Evolutionary conservation across 176 grass and related monocot species (phyloP), one percentile per base, ranked within the genome.

Genomic region (Tillandsia leiboldiana): DNA sequence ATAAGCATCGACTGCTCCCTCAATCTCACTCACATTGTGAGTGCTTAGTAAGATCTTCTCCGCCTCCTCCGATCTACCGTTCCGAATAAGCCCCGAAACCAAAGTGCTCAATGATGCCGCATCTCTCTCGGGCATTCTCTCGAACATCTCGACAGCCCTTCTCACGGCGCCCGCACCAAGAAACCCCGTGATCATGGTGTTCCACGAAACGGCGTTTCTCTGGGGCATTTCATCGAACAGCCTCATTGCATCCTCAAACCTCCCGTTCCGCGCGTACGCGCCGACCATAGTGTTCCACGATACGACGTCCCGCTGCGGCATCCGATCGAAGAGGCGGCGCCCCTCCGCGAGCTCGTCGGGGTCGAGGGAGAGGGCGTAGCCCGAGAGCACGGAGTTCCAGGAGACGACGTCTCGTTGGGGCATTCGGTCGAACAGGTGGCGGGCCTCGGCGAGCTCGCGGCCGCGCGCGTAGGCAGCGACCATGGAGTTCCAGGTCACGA

Each of bases 401-500:
- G 82, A 85, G 15, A 91, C 63, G 12, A 66, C 56, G 66, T 91
- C 89, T 1, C 85, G 76, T 20, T 28, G 49, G 1, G 82, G 85
- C 85, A 91, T 91, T 49, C 64, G 2, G 47, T 79, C 72, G 73
- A 91, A 87, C 33, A 91, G 75, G 48, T 42, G 50, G 1, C 73
- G 79, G 33, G 79, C 79, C 1, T 77, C 79, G 13, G 9, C 2
- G 2, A 75, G 68, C 69, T 82, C 82, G 10, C 67, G 18, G 29
- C 66, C 59, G 70, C 89, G 89, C 0, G 79, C 82, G 27, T 87
- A 68, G 49, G 78, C 89, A 29, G 76, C 75, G 26, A 91, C 71
- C 76, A 91, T 11, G 66, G 73, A 72, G 51, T 90, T 95, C 90
- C 83, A 95, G 13, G 90, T 87, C 68, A 90, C 78, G 26, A 90